phyloP scores from a whole-genome alignment of 805 yeast species.

The Ogataea paradorogensis region DNA sequence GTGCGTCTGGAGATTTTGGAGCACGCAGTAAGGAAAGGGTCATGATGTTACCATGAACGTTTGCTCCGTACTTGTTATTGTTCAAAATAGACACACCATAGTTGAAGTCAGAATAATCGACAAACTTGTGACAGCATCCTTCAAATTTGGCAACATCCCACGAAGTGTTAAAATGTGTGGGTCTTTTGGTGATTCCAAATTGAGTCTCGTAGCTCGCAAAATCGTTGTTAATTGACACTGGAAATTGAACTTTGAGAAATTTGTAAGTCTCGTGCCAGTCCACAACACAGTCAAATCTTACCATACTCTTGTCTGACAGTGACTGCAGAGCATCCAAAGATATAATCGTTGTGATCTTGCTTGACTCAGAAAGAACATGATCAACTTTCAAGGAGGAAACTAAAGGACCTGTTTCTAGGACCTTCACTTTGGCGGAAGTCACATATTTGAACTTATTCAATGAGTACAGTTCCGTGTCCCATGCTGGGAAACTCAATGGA shows the following conservation, averaged over 20 bases:
- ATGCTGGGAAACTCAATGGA: slow-evolving; percentile 89
- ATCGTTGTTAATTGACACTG: slow-evolving; percentile 76
- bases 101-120: slow-evolving; percentile 81
- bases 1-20: slow-evolving; percentile 91
- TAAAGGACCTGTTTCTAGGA: slow-evolving; percentile 51
- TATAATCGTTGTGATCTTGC: slow-evolving; percentile 63
- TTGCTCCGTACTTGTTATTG: slow-evolving; percentile 86
- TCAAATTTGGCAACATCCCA: slow-evolving; percentile 98
- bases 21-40: slow-evolving; percentile 83
- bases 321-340: slow-evolving; percentile 58
- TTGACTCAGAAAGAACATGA: slow-evolving; percentile 54
- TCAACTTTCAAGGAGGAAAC: slow-evolving; percentile 61
- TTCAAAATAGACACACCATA: slow-evolving; percentile 87
- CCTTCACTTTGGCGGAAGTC: slow-evolving; percentile 37
- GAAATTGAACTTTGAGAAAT: slow-evolving; percentile 92
- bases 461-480: slow-evolving; percentile 95
- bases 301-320: slow-evolving; percentile 34
- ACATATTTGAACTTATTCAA: slow-evolving; percentile 65
- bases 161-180: slow-evolving; percentile 90
- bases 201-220: slow-evolving; percentile 89
- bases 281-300: slow-evolving; percentile 58
- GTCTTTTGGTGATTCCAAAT: slow-evolving; percentile 86
- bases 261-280: slow-evolving; percentile 87
- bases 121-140: slow-evolving; percentile 90
- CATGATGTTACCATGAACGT: slow-evolving; percentile 90